Conservation (phyloP, 108 stramenopile species). For the Thalassiosira profunda region DNA sequence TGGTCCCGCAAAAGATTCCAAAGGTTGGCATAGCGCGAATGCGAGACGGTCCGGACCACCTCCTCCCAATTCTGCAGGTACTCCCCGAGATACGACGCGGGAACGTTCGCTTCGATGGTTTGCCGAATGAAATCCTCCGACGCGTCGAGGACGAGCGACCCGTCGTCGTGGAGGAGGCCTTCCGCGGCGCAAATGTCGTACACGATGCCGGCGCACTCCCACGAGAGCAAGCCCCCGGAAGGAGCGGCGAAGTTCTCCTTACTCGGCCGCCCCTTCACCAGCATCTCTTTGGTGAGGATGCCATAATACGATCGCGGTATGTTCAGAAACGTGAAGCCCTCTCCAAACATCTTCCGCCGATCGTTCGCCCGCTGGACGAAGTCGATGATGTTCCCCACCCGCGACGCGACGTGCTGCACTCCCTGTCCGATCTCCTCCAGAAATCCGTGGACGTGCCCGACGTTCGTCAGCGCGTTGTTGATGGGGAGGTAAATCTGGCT, state of each 20-base stretch:
- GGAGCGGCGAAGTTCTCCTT: neutral
- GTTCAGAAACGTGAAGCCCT: constrained; percentile 87
- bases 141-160: constrained; percentile 69
- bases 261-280: constrained; percentile 16
- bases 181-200: constrained; percentile 45
- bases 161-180: constrained; percentile 51
- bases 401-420: constrained; percentile 87
- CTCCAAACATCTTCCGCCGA: constrained; percentile 68
- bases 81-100: too few relatives aligned
- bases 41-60: constrained; percentile 58
- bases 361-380: constrained; percentile 88
- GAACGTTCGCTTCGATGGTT: constrained; percentile 12
- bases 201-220: constrained; percentile 45
- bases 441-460: constrained; percentile 93
- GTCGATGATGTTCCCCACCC: constrained; percentile 77
- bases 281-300: constrained; percentile 50
- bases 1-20: constrained; percentile 75
- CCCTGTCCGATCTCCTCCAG: constrained; percentile 90
- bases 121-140: constrained; percentile 24
- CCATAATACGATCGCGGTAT: constrained; percentile 93
- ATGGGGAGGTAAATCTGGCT: constrained; percentile 92
- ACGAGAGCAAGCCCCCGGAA: constrained; percentile 22
- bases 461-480: constrained; percentile 88
- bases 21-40: constrained; percentile 82
- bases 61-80: constrained; percentile 35